A percentile compares a stretch with the other conserved stretches of the same genome.
These are phyloP conservation scores for Canna indica DNA, from an alignment of 176 grass and related monocot genomes.

Conservation along the genomic window DNA sequence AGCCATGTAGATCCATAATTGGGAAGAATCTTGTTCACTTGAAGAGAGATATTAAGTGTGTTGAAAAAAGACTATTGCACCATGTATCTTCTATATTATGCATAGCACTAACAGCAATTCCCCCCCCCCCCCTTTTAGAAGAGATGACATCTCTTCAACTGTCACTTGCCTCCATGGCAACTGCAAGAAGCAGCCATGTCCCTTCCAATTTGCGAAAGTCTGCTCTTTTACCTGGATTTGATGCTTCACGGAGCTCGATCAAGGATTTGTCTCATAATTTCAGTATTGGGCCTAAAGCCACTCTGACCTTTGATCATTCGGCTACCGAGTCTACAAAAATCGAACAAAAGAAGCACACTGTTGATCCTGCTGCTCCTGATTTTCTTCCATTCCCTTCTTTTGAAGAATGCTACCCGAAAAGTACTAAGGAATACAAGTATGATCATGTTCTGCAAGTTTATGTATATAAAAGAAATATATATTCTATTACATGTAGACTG, in stretches of 20 bases:
- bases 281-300: slow-evolving; percentile 36
- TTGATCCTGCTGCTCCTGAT: slow-evolving; percentile 60
- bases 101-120: background rate
- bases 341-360: slow-evolving; percentile 52
- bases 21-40: background rate
- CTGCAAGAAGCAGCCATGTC: slow-evolving; percentile 38
- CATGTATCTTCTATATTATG: background rate
- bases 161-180: slow-evolving; percentile 38
- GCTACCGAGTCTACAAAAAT: slow-evolving; percentile 35
- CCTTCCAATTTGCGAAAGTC: slow-evolving; percentile 39
- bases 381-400: slow-evolving; percentile 94
- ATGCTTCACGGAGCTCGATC: slow-evolving; percentile 23
- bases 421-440: slow-evolving; percentile 81
- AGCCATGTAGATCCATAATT: no score
- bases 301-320: slow-evolving; percentile 37
- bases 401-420: slow-evolving; percentile 84
- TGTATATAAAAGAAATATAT: background rate
- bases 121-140: no score
- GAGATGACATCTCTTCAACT: slow-evolving; percentile 68
- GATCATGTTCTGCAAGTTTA: background rate
- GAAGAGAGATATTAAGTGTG: background rate
- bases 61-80: background rate
- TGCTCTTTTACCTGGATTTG: slow-evolving; percentile 39
- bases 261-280: slow-evolving; percentile 28
- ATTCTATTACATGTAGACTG: background rate